A percentile compares a stretch with the other conserved stretches of the same genome.
Evolutionary conservation across 768 basidiomycete species (phyloP).

Genomic region (Pleurotus pulmonarius): DNA sequence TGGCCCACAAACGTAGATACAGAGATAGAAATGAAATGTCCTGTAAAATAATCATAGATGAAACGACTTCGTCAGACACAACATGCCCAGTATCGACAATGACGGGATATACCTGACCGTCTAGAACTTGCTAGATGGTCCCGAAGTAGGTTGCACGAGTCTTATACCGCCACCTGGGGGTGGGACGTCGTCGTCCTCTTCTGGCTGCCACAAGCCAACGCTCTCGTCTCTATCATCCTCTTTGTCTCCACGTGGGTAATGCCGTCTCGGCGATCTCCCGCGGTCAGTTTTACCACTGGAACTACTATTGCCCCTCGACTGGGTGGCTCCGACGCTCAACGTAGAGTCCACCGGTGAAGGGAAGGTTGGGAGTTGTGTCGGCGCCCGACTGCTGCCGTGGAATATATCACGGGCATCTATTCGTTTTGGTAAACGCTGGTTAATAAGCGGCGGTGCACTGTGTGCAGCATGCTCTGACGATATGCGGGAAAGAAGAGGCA

Average conservation of each 20-base stretch:
- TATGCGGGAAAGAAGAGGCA: constrained; percentile 28
- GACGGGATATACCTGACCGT: no score
- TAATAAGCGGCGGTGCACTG: constrained; percentile 44
- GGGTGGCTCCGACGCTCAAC: constrained; percentile 25
- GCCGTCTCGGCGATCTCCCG: constrained; percentile 33
- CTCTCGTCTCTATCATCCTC: constrained; percentile 63
- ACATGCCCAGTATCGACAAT: no score
- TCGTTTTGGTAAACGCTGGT: constrained; percentile 26
- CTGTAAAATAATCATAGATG: no score
- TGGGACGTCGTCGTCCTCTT: constrained; percentile 21
- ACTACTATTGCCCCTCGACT: constrained; percentile 27
- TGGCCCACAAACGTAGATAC: no score
- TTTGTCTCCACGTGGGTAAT: constrained; percentile 43
- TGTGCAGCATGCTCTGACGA: constrained; percentile 29
- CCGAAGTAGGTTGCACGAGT: constrained; percentile 28
- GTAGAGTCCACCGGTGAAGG: constrained; percentile 50
- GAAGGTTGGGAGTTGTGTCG: constrained; percentile 32
- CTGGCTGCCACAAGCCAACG: constrained; percentile 44
- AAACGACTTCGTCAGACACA: no score
- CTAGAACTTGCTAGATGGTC: neutral
- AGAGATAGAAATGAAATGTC: no score
- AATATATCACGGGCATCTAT: constrained; percentile 37
- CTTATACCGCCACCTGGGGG: constrained; percentile 29
- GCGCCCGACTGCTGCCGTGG: constrained; percentile 14
- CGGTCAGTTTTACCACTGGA: constrained; percentile 18